A percentile compares a stretch with the other conserved stretches of the same genome.
phyloP scores from a whole-genome alignment of 768 basidiomycete species.

The Pisolithus sp. region DNA sequence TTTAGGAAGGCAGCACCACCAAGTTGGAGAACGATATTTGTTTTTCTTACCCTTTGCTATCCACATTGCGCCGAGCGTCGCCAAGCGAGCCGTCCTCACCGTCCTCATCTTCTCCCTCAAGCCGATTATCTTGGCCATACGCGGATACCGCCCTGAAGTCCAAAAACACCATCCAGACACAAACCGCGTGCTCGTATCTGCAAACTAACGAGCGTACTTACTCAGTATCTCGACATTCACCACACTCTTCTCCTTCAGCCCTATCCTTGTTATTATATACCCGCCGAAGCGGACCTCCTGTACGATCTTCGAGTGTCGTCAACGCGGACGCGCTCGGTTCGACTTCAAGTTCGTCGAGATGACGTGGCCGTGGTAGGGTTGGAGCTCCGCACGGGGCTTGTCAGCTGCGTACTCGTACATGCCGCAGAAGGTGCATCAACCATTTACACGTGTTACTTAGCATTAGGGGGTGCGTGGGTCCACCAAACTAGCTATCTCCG shows the following conservation, averaged over 20 bases:
- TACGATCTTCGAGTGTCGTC: not conserved
- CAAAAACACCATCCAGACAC: not conserved
- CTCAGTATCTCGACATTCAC: slow-evolving; percentile 56
- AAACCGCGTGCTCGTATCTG: slow-evolving; percentile 37
- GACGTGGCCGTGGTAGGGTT: slow-evolving; percentile 55
- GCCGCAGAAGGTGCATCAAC: slow-evolving; percentile 52
- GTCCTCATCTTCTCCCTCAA: not conserved
- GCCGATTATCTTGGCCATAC: not conserved
- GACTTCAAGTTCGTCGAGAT: slow-evolving; percentile 80
- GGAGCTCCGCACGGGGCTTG: slow-evolving; percentile 57
- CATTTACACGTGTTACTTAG: slow-evolving; percentile 43
- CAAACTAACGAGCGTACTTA: no score
- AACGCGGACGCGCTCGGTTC: slow-evolving; percentile 37
- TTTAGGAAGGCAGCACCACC: slow-evolving; percentile 82
- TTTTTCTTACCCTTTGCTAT: slow-evolving; percentile 55
- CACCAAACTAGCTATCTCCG: no score
- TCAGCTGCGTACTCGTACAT: slow-evolving; percentile 52
- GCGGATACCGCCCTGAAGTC: not conserved
- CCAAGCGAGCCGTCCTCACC: not conserved
- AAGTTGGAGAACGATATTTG: slow-evolving; percentile 65
- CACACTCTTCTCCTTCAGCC: no score
- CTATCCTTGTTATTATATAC: slow-evolving; percentile 43
- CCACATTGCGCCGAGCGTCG: not conserved
- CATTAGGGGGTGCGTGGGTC: not conserved
- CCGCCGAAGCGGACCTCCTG: slow-evolving; percentile 37